Evolutionary conservation across 768 basidiomycete species (phyloP).

Genomic region (Mycena leptocephala): DNA sequence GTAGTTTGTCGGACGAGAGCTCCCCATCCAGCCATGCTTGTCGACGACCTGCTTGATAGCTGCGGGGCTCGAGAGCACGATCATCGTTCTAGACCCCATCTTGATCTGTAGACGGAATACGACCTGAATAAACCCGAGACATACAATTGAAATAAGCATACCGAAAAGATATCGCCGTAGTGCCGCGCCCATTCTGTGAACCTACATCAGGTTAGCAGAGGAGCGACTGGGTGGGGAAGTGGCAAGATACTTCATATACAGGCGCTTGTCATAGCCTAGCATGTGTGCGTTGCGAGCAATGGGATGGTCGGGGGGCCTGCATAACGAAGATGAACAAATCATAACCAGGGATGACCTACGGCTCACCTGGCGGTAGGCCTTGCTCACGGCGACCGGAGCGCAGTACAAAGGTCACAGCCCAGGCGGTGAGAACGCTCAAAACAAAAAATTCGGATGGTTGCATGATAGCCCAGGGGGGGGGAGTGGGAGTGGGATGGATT

Average conservation of each 20-base stretch:
- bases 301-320: slow-evolving; percentile 13
- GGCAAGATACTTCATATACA: too few species aligned
- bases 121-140: too few species aligned
- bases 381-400: neutral
- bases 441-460: too few species aligned
- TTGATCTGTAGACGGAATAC: slow-evolving; percentile 6
- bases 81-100: neutral
- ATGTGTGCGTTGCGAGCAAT: too few species aligned
- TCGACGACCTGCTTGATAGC: slow-evolving; percentile 9
- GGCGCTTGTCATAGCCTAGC: neutral
- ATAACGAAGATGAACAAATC: neutral
- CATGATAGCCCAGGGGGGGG: too few species aligned
- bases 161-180: slow-evolving; percentile 8
- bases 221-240: too few species aligned
- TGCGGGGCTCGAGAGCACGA: neutral
- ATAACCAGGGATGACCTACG: neutral
- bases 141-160: neutral
- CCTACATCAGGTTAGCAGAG: neutral
- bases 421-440: too few species aligned
- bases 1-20: too few species aligned
- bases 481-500: too few species aligned
- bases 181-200: neutral
- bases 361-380: slow-evolving; percentile 1
- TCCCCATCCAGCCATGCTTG: slow-evolving; percentile 1
- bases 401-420: neutral